These are phyloP conservation scores for Boletus rex-veris DNA, from an alignment of 768 basidiomycete species.

Conservation along the genomic window DNA sequence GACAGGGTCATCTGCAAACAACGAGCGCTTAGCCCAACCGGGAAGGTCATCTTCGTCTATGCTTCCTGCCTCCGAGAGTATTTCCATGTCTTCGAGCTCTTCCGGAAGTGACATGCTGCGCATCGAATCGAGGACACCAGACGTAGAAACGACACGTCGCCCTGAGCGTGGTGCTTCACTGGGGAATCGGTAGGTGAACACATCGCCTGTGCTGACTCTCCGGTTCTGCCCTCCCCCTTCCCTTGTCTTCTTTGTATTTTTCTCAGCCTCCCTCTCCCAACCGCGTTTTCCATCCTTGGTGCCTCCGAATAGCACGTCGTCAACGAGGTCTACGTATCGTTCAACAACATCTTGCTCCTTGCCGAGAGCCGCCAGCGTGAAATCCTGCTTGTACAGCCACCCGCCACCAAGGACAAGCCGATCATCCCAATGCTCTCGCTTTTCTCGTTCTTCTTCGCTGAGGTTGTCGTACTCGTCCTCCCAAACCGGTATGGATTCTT, in stretches of 20 bases:
- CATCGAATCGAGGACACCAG: constrained; percentile 56
- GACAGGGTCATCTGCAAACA: constrained; percentile 54
- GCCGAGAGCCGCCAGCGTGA: constrained; percentile 48
- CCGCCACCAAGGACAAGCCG: constrained; percentile 75
- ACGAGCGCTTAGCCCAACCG: constrained; percentile 64
- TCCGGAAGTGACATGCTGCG: constrained; percentile 44
- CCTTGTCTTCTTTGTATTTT: constrained; percentile 42
- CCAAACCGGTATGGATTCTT: constrained; percentile 74
- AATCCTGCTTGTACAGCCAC: constrained; percentile 74
- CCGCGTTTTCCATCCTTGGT: constrained; percentile 45
- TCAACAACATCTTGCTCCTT: constrained; percentile 57
- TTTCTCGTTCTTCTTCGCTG: constrained; percentile 49
- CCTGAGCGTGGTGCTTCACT: constrained; percentile 22
- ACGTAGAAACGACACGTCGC: constrained; percentile 53
- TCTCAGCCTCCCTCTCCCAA: constrained; percentile 47
- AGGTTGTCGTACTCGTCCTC: constrained; percentile 62
- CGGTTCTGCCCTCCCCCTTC: constrained; percentile 37
- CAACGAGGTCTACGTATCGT: constrained; percentile 72
- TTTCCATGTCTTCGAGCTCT: constrained; percentile 57
- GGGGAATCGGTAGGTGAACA: constrained; percentile 24
- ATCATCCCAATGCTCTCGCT: constrained; percentile 78
- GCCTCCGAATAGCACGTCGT: constrained; percentile 72
- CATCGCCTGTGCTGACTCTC: constrained; percentile 29
- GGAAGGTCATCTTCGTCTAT: constrained; percentile 74
- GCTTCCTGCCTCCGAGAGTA: constrained; percentile 39